Evolutionary conservation across 805 yeast genomes (phyloP).

Genomic region (Pichia nanzhaoensis): DNA sequence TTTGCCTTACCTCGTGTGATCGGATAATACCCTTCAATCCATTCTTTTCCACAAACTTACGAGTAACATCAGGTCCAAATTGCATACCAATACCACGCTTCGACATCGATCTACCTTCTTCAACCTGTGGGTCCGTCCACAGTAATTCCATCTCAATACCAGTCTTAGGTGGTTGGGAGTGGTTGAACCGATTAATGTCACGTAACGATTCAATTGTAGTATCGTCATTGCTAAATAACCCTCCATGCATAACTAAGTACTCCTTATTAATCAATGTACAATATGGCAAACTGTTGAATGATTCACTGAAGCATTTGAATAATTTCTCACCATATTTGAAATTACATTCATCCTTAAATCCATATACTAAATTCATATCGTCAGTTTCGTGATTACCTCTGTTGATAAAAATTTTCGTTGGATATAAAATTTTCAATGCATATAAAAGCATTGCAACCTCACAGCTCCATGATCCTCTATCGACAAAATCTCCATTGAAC

Average conservation of each 20-base stretch:
- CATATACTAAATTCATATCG: constrained; percentile 94
- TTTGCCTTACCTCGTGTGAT: constrained; percentile 93
- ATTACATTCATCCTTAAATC: constrained; percentile 94
- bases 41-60: constrained; percentile 65
- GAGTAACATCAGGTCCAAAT: constrained; percentile 94
- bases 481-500: constrained; percentile 97
- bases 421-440: constrained; percentile 69
- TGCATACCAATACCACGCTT: constrained; percentile 95
- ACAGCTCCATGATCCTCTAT: constrained; percentile 97
- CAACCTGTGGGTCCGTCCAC: constrained; percentile 94
- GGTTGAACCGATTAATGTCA: constrained; percentile 54
- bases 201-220: constrained; percentile 71
- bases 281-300: constrained; percentile 80
- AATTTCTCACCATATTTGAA: constrained; percentile 77
- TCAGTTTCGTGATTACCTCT: constrained; percentile 97
- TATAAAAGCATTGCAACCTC: constrained; percentile 85
- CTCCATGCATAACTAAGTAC: constrained; percentile 93
- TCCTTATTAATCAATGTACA: constrained; percentile 74
- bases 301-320: constrained; percentile 76
- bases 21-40: constrained; percentile 74
- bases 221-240: constrained; percentile 73
- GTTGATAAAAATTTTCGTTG: constrained; percentile 64
- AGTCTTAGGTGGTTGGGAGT: constrained; percentile 77
- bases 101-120: constrained; percentile 74
- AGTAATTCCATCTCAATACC: constrained; percentile 94